A percentile compares a stretch with the other conserved stretches of the same genome.
These are phyloP conservation scores for Apiosordaria backusii DNA, from an alignment of 495 filamentous ascomycete species.

Conservation along the genomic window DNA sequence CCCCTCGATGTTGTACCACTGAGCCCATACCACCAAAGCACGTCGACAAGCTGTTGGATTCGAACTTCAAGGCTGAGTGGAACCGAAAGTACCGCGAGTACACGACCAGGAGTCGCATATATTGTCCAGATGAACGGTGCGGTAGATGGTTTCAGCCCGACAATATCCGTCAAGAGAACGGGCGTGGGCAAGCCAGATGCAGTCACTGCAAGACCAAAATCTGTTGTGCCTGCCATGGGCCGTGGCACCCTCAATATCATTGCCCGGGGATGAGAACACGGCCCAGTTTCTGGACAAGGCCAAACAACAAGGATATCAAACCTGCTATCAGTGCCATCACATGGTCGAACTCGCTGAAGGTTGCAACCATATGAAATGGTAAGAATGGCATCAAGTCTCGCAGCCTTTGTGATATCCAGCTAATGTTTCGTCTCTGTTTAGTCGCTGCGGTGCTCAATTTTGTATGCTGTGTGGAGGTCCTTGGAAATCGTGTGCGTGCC, in stretches of 20 bases:
- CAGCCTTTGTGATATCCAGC: conserved; percentile 15
- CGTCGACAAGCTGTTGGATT: conserved; percentile 69
- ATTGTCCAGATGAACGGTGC: conserved; percentile 67
- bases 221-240: conserved; percentile 68
- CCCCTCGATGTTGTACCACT: conserved; percentile 69
- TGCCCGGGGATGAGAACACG: conserved; percentile 72
- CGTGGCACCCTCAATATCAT: conserved; percentile 62
- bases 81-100: conserved; percentile 72
- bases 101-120: conserved; percentile 67
- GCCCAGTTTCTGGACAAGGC: conserved; percentile 62
- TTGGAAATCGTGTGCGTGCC: conserved; percentile 81
- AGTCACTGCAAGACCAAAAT: conserved; percentile 66
- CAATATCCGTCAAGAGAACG: conserved; percentile 53
- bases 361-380: conserved; percentile 84
- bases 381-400: conserved; percentile 31
- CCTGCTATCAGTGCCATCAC: conserved; percentile 69
- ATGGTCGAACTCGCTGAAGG: conserved; percentile 78
- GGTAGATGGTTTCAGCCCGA: conserved; percentile 72
- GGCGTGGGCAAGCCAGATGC: conserved; percentile 57
- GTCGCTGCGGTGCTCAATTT: conserved; percentile 75
- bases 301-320: conserved; percentile 69
- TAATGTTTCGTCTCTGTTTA: conserved; percentile 23
- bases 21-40: conserved; percentile 69
- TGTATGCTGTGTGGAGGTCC: conserved; percentile 74
- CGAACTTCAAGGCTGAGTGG: conserved; percentile 71